These are phyloP conservation scores for Phalaenopsis equestris DNA, from an alignment of 106 monocot species.

Conservation along the genomic window DNA sequence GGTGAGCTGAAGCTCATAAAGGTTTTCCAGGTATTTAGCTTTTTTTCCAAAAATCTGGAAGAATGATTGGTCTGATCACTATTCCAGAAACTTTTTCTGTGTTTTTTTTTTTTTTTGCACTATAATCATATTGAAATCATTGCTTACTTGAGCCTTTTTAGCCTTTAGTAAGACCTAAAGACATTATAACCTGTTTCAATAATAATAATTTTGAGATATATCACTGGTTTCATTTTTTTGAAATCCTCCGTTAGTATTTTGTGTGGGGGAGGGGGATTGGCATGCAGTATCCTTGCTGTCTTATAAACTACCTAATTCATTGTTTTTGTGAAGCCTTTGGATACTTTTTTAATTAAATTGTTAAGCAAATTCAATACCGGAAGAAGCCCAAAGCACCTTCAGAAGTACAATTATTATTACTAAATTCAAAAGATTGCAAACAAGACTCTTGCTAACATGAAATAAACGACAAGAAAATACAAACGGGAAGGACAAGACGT, in stretches of 20 bases:
- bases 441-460: no score
- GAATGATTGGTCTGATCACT: neutral
- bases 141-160: neutral
- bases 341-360: neutral
- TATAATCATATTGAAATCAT: no score
- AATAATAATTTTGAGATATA: neutral
- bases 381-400: no score
- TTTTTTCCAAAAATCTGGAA: neutral
- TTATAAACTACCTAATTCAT: neutral
- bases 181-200: neutral
- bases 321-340: neutral
- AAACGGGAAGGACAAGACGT: no score
- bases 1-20: slow-evolving; percentile 99
- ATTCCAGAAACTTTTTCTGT: neutral
- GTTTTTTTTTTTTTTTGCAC: neutral
- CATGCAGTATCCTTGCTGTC: neutral
- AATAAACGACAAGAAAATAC: no score
- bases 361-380: neutral
- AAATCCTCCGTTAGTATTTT: neutral
- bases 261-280: neutral
- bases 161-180: neutral
- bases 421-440: no score
- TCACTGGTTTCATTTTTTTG: neutral
- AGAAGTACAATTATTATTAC: no score
- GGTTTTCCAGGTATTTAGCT: slow-evolving; percentile 81